Evolutionary conservation across 108 stramenopile genomes (phyloP).

Genomic region (Discostella pseudostelligera): DNA sequence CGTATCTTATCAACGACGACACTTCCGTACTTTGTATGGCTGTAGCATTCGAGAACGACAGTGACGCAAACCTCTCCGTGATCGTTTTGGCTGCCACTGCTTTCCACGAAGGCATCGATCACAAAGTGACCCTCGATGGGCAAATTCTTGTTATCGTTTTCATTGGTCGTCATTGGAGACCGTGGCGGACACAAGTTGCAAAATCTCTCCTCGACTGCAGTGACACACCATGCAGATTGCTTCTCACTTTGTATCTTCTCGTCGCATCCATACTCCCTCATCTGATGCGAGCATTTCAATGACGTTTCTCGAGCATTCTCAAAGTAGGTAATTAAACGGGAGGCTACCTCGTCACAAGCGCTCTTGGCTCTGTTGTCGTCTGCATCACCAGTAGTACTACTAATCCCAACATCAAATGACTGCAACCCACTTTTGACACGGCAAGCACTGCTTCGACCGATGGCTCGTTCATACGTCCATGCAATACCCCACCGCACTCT

Average conservation of each 20-base stretch:
- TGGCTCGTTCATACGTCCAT: conserved; percentile 76
- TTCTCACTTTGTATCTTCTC: neutral
- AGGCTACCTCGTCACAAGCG: conserved; percentile 23
- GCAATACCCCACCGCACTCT: conserved; percentile 90
- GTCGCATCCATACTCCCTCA: conserved; percentile 1
- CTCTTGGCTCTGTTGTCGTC: conserved; percentile 2
- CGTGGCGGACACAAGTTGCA: neutral
- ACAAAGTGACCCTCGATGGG: conserved; percentile 65
- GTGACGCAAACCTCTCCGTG: conserved; percentile 15
- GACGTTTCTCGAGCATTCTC: conserved; percentile 2
- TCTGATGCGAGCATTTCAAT: conserved; percentile 20
- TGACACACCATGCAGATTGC: conserved; percentile 17
- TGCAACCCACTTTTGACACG: conserved; percentile 23
- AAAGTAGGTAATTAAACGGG: conserved; percentile 27
- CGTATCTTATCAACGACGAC: conserved; percentile 56
- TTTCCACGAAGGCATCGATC: conserved; percentile 36
- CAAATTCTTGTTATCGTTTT: conserved; percentile 38
- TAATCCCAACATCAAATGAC: conserved; percentile 29
- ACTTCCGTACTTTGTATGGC: conserved; percentile 57
- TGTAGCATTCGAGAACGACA: conserved; percentile 51
- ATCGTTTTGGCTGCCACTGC: conserved; percentile 1
- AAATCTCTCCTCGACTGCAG: conserved; percentile 35
- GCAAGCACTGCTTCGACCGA: conserved; percentile 23
- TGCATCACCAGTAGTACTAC: neutral
- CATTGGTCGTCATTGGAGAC: neutral